Evolutionary conservation across 2,329 filamentous ascomycete species (phyloP).

Genomic region (Fusarium luffae): DNA sequence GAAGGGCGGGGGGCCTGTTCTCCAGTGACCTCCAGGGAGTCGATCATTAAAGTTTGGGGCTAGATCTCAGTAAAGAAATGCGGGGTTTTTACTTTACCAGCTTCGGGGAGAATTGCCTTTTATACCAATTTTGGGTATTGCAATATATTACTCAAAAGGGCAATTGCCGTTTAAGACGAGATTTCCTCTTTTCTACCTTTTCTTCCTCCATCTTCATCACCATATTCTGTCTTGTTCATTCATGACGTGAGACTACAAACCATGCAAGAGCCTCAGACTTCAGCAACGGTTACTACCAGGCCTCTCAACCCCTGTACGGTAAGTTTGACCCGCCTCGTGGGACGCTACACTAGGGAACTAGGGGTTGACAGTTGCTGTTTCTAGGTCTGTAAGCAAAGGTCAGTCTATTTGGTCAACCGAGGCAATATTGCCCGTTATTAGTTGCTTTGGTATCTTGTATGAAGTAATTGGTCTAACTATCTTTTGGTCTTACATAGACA

Average conservation of each 20-base stretch:
- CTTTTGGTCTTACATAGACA: slow-evolving; percentile 21
- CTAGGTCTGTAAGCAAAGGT: slow-evolving; percentile 42
- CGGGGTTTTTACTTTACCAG: slow-evolving; percentile 11
- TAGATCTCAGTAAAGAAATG: background rate
- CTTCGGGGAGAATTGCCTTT: slow-evolving; percentile 14
- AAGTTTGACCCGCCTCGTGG: slow-evolving; percentile 7
- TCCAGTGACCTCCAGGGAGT: slow-evolving; percentile 5
- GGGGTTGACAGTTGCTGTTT: slow-evolving; percentile 11
- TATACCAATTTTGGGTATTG: background rate
- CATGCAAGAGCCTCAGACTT: slow-evolving; percentile 35
- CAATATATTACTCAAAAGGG: slow-evolving; percentile 15
- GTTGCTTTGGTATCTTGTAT: background rate
- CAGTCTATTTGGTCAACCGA: slow-evolving; percentile 15
- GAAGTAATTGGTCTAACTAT: slow-evolving; percentile 11
- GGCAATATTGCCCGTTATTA: slow-evolving; percentile 17
- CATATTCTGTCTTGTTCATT: background rate
- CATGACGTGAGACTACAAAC: slow-evolving; percentile 17
- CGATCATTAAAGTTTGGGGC: slow-evolving; percentile 9
- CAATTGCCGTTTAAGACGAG: slow-evolving; percentile 27
- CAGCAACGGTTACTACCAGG: slow-evolving; percentile 20
- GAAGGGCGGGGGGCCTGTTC: slow-evolving; percentile 9
- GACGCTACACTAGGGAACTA: background rate
- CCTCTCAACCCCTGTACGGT: slow-evolving; percentile 40
- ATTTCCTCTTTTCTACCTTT: background rate
- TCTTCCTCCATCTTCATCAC: slow-evolving; percentile 12